Evolutionary conservation across 495 filamentous ascomycete genomes (phyloP).

Genomic region (Tuber magnatum): DNA sequence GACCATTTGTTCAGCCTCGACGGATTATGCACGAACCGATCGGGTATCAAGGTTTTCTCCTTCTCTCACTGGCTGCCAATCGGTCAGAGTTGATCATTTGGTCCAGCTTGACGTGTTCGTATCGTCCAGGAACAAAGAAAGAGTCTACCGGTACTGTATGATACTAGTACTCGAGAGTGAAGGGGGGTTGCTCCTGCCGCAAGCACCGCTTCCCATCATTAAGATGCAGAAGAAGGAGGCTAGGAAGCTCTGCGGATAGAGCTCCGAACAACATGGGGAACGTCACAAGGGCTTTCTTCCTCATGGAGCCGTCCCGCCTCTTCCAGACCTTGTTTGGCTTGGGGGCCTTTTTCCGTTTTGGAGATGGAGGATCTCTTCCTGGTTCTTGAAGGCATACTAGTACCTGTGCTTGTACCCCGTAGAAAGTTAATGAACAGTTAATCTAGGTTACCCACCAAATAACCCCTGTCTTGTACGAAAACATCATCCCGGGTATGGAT

Average conservation of each 20-base stretch:
- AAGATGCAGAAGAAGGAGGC: neutral
- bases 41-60: slow-evolving; percentile 21
- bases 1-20: slow-evolving; percentile 33
- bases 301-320: neutral
- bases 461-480: too few relatives aligned
- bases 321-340: neutral
- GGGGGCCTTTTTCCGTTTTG: neutral
- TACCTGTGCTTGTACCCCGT: too few relatives aligned
- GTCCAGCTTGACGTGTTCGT: slow-evolving; percentile 37
- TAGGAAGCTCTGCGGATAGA: neutral
- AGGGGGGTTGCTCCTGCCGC: neutral
- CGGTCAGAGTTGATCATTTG: slow-evolving; percentile 30
- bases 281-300: neutral
- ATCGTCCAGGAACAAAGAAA: slow-evolving; percentile 35
- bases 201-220: neutral
- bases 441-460: too few relatives aligned
- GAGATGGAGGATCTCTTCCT: neutral
- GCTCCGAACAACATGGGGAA: neutral
- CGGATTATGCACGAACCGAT: slow-evolving; percentile 34
- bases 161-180: too few relatives aligned
- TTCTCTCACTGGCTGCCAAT: slow-evolving; percentile 20
- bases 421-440: too few relatives aligned
- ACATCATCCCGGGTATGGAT: too few relatives aligned
- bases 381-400: neutral
- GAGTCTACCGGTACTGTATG: too few relatives aligned